These are phyloP conservation scores for Lentinula edodes DNA, from an alignment of 768 basidiomycete genomes.

Conservation along the genomic window DNA sequence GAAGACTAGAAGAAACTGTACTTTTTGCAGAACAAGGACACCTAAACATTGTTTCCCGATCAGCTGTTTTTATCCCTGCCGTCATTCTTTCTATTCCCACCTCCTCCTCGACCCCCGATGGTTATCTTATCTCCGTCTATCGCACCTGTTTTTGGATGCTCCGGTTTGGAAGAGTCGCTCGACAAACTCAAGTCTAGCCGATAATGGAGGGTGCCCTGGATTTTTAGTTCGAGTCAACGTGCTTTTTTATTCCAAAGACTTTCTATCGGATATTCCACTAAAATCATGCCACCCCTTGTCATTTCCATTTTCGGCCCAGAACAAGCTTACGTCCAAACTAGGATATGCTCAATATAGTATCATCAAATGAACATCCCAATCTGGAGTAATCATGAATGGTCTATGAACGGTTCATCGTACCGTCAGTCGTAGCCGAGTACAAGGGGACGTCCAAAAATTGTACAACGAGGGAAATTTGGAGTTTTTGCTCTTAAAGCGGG, in stretches of 20 bases:
- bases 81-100: neutral
- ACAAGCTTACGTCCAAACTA: conserved; percentile 31
- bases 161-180: too few species aligned
- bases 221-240: neutral
- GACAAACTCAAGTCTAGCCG: too few species aligned
- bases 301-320: conserved; percentile 16
- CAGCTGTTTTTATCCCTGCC: neutral
- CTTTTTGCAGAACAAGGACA: conserved; percentile 4
- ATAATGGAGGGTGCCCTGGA: neutral
- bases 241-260: neutral
- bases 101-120: neutral
- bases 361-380: conserved; percentile 23
- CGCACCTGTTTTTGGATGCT: neutral
- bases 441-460: conserved; percentile 40
- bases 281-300: neutral
- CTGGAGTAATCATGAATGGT: conserved; percentile 8
- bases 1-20: neutral
- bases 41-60: neutral
- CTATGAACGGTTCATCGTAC: conserved; percentile 1
- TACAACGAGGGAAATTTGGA: conserved; percentile 28
- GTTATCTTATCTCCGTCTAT: neutral
- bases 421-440: conserved; percentile 20
- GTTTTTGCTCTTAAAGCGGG: conserved; percentile 32
- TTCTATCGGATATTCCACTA: conserved; percentile 1
- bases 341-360: conserved; percentile 13